A percentile compares a stretch with the other conserved stretches of the same genome.
These are phyloP conservation scores for Globomyces sp. DNA, from an alignment of 371 early-diverging fungal species.

Conservation along the genomic window DNA sequence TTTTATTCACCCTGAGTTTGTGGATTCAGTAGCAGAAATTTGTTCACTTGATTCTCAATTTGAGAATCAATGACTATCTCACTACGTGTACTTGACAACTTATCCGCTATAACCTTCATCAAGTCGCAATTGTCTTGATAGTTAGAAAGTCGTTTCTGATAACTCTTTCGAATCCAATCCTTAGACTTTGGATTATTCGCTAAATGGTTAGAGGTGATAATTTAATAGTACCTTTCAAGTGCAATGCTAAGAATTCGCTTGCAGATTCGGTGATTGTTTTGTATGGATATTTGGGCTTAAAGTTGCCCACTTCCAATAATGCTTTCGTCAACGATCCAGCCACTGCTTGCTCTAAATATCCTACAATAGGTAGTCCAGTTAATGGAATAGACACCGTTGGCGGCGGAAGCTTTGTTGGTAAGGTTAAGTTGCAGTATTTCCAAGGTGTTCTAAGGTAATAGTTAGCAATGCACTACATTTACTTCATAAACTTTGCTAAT, in stretches of 20 bases:
- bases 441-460: slow-evolving; percentile 39
- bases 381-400: slow-evolving; percentile 34
- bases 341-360: slow-evolving; percentile 51
- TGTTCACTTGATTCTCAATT: too few species aligned
- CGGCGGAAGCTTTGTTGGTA: slow-evolving; percentile 51
- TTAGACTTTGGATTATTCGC: slow-evolving; percentile 42
- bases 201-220: slow-evolving; percentile 12
- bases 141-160: slow-evolving; percentile 29
- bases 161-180: slow-evolving; percentile 38
- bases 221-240: slow-evolving; percentile 40
- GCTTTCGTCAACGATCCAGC: slow-evolving; percentile 38
- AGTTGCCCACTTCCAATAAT: slow-evolving; percentile 36
- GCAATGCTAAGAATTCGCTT: slow-evolving; percentile 43
- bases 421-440: slow-evolving; percentile 30
- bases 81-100: too few species aligned
- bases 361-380: slow-evolving; percentile 39
- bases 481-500: slow-evolving; percentile 45
- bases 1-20: too few species aligned
- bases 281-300: slow-evolving; percentile 49
- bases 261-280: slow-evolving; percentile 40
- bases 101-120: slow-evolving; percentile 12
- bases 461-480: background rate
- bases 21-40: too few species aligned
- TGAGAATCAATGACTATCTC: too few species aligned
- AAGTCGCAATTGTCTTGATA: slow-evolving; percentile 40